phyloP scores from a whole-genome alignment of 2,329 filamentous ascomycete genomes.

The Paradendryphiella salina region DNA sequence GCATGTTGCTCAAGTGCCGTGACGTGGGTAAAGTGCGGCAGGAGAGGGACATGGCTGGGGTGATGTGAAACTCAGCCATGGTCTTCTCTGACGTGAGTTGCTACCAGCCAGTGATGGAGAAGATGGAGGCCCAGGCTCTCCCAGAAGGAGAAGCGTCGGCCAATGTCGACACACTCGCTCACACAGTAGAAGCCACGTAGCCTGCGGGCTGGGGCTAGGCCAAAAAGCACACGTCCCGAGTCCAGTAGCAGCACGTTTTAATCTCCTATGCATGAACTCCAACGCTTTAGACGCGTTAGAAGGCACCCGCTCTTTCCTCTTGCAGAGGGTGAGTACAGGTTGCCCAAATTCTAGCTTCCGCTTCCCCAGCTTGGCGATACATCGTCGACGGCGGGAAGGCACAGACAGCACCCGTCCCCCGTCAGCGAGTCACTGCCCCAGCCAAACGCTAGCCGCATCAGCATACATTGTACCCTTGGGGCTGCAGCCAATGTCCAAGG shows the following conservation, averaged over 20 bases:
- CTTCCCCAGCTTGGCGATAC: conserved; percentile 23
- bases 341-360: conserved; percentile 9
- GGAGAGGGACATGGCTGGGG: background rate
- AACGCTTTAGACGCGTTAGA: conserved; percentile 3
- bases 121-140: too few species aligned
- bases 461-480: conserved; percentile 5
- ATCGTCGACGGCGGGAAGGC: conserved; percentile 16
- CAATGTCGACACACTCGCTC: background rate
- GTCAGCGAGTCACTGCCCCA: conserved; percentile 5
- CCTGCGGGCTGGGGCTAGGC: background rate
- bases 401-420: conserved; percentile 15
- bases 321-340: background rate
- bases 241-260: background rate
- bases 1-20: conserved; percentile 4
- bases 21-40: conserved; percentile 4
- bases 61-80: background rate
- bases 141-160: background rate
- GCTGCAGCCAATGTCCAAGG: background rate
- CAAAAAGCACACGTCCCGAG: background rate
- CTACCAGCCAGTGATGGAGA: background rate
- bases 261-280: conserved; percentile 13
- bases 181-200: conserved; percentile 18
- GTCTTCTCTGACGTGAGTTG: background rate
- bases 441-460: conserved; percentile 8
- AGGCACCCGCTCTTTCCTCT: conserved; percentile 7